Evolutionary conservation across 208 protist genomes (phyloP).

Genomic region (Jaenimonas drosophilae): DNA sequence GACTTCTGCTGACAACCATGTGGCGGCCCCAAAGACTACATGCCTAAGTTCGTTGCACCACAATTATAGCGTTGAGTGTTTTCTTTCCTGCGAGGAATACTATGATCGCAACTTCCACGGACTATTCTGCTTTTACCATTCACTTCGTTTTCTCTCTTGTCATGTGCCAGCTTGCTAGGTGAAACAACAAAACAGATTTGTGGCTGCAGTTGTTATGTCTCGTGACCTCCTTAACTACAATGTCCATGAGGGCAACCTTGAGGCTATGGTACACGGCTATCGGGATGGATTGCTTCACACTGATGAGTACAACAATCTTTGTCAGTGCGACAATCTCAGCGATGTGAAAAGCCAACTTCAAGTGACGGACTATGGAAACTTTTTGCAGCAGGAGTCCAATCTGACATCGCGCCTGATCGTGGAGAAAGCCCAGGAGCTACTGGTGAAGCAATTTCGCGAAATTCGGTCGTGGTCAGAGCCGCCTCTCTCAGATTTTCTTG

Average conservation of each 20-base stretch:
- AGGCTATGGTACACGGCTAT: slow-evolving; percentile 89
- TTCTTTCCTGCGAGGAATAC: no score
- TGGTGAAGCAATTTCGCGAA: slow-evolving; percentile 95
- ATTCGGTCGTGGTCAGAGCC: slow-evolving; percentile 91
- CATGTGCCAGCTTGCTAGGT: no score
- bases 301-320: slow-evolving; percentile 96
- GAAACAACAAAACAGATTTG: no score
- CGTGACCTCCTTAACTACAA: slow-evolving; percentile 77
- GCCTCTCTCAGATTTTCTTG: slow-evolving; percentile 95
- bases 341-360: slow-evolving; percentile 97
- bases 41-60: no score
- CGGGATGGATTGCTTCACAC: slow-evolving; percentile 86
- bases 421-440: slow-evolving; percentile 89
- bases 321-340: slow-evolving; percentile 96
- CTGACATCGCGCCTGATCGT: slow-evolving; percentile 88
- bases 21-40: no score
- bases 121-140: no score
- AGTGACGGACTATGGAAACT: slow-evolving; percentile 96
- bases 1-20: no score
- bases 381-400: slow-evolving; percentile 93
- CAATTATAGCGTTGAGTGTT: no score
- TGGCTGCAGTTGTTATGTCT: slow-evolving; percentile 12
- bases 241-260: slow-evolving; percentile 78
- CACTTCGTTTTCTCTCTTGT: no score
- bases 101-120: no score